Evolutionary conservation across 257 asterid genomes (phyloP).

Genomic region (Primulina huaijiensis): DNA sequence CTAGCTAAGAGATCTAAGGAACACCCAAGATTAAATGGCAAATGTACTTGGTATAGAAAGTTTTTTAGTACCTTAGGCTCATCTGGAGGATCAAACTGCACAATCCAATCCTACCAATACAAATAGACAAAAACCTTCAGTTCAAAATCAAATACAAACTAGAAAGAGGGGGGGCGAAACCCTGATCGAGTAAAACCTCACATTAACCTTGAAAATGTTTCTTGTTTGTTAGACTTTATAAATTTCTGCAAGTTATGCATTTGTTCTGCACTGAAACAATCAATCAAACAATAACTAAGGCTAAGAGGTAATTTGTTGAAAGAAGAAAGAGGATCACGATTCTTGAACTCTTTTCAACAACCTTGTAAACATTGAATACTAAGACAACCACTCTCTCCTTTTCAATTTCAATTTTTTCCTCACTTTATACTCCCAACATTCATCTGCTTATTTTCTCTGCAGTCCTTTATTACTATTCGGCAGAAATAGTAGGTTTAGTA

Average conservation of each 20-base stretch:
- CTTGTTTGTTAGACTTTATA: neutral
- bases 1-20: constrained; percentile 11
- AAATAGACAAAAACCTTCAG: constrained; percentile 12
- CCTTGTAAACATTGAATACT: neutral
- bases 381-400: neutral
- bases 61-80: constrained; percentile 73
- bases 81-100: constrained; percentile 96
- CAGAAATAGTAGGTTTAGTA: neutral
- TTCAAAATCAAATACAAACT: neutral
- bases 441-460: neutral
- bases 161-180: neutral
- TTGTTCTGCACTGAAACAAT: neutral
- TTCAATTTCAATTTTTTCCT: neutral
- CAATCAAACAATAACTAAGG: neutral
- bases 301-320: neutral
- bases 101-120: constrained; percentile 85
- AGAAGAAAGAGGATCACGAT: neutral
- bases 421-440: neutral
- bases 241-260: neutral
- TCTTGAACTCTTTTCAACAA: neutral
- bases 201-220: neutral
- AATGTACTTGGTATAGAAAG: constrained; percentile 7
- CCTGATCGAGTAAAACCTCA: neutral
- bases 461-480: neutral
- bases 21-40: constrained; percentile 9